Conservation (phyloP, 768 basidiomycete species). For the Pulveroboletus sp. region DNA sequence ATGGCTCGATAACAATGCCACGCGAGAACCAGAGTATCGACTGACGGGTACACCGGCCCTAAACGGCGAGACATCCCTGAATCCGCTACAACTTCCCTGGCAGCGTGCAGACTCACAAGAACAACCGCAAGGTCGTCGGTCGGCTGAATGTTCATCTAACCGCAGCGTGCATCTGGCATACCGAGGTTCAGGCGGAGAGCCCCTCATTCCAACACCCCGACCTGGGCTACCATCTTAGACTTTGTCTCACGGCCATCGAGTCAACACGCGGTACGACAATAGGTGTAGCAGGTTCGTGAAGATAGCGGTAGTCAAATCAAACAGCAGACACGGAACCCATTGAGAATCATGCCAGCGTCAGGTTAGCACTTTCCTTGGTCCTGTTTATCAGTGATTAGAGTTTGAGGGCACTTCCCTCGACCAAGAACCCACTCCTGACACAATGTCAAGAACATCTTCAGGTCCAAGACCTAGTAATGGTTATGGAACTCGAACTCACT, state of each 20-base stretch:
- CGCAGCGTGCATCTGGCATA: not conserved
- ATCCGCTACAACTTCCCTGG: too few species aligned
- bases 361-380: not conserved
- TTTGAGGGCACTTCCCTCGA: conserved; percentile 43
- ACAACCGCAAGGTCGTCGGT: conserved; percentile 3
- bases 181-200: conserved; percentile 16
- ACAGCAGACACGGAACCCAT: conserved; percentile 38
- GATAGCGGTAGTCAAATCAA: conserved; percentile 41
- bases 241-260: conserved; percentile 30
- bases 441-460: conserved; percentile 9
- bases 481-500: conserved; percentile 42
- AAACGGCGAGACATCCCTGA: conserved; percentile 10
- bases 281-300: conserved; percentile 28
- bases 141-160: not conserved
- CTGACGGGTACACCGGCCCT: conserved; percentile 21
- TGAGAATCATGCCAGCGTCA: conserved; percentile 13
- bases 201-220: too few species aligned
- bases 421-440: conserved; percentile 31
- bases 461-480: conserved; percentile 7
- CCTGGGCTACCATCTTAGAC: conserved; percentile 39
- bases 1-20: conserved; percentile 9
- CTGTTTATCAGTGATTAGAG: conserved; percentile 42
- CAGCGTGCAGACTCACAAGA: not conserved
- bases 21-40: not conserved
- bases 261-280: conserved; percentile 40